Percentiles rank a stretch among this genome's conserved stretches.
Evolutionary conservation across 1,139 yeast species (phyloP).

Genomic region (Diutina mesorugosa): DNA sequence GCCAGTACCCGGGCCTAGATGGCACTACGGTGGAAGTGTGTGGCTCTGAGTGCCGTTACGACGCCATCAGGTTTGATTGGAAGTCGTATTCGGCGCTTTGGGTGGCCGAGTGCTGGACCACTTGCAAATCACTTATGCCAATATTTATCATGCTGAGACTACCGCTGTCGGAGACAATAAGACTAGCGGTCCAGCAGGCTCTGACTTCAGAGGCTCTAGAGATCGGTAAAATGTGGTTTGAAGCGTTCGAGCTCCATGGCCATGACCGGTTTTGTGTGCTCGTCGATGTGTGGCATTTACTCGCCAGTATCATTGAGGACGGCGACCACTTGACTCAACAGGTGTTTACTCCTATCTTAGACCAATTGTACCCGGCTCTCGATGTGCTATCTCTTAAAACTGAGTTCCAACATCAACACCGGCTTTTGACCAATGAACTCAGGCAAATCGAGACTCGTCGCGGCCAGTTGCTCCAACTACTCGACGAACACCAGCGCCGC

Average conservation of each 20-base stretch:
- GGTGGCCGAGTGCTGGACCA: not conserved
- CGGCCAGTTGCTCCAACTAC: not conserved
- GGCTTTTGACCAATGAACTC: not conserved
- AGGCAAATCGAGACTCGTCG: not conserved
- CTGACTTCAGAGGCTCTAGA: not conserved
- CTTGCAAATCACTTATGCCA: not conserved
- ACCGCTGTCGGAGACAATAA: not conserved
- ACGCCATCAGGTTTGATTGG: not conserved
- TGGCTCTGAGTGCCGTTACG: not conserved
- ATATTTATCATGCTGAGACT: not conserved
- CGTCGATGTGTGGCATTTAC: not conserved
- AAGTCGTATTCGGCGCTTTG: not conserved
- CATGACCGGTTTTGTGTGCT: not conserved
- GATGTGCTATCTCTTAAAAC: not conserved
- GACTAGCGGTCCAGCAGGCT: not conserved
- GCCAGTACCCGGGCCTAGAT: not conserved
- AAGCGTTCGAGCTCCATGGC: not conserved
- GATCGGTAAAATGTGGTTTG: not conserved
- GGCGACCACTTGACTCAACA: not conserved
- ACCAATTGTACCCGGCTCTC: not conserved
- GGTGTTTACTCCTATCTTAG: not conserved
- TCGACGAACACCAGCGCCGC: not conserved
- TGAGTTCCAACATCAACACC: not conserved
- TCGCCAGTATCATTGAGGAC: not conserved
- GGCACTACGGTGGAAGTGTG: not conserved